Base-by-base conservation (phyloP, 2,329 filamentous ascomycete genomes). In the Anisogramma anomala region DNA sequence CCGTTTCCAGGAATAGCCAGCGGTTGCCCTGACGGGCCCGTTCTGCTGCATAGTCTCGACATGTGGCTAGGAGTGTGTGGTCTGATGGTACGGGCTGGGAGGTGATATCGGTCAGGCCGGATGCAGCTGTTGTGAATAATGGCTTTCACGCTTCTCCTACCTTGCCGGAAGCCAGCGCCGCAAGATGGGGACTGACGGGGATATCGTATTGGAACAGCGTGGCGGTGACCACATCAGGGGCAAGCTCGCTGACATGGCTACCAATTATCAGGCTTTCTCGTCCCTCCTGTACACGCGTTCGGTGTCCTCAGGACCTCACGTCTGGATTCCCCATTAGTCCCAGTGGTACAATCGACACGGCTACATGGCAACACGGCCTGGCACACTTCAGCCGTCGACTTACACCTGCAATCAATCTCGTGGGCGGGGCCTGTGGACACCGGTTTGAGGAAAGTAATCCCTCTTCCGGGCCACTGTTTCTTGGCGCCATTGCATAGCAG, bases 151-250 rank as follows among this genome's bases (percentile, higher is more conserved):
- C 1, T 5, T 17, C 10, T 7, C 53, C 48, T 53, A 69, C 67
- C 50, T 62, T 62, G 44, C 65, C 67, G 4, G 64, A 65, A 4
- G 45, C 50, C 18, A 52, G 64, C 3, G 81, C 83, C 15, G 84
- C 84, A 13, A 83, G 66, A 60, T 93, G 84, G 9, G 85, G 85
- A 55, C 84, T 91, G 43, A 85, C 72, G 1, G 85, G 77, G 11
- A 82, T 69, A 31, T 77, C 69, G 52, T 84, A 91, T 52, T 87
- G 80, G 47, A 78, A 79, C 1, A 93, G 62, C 6, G 81, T 78
- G 42, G 68, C 63, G 3, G 56, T 54, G 17, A 52, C 44, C 5
- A 72, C 68, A 1, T 64, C 66, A 0, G 68, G 64, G 0, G 76
- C 69, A 56, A 77, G 33, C n/a, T 4, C 11, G 2, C 11, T 25